phyloP scores from a whole-genome alignment of 2,329 filamentous ascomycete species.

The Ophiostoma quercus region DNA sequence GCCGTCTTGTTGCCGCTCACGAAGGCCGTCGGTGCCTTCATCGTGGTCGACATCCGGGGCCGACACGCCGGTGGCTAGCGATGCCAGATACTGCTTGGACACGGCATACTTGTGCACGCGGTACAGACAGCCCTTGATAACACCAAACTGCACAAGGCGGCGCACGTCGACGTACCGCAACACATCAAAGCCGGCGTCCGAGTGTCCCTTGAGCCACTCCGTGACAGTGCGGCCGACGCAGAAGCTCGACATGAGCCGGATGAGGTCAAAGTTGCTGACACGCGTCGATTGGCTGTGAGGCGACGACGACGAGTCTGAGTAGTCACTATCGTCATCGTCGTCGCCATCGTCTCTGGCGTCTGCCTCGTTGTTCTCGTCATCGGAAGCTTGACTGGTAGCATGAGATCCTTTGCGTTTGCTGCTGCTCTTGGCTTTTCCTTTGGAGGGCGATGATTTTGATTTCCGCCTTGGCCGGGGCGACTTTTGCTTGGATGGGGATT shows the following conservation, averaged over 20 bases:
- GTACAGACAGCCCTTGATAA: conserved; percentile 93
- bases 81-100: conserved; percentile 56
- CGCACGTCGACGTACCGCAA: conserved; percentile 78
- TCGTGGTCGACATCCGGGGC: conserved; percentile 28
- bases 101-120: conserved; percentile 88
- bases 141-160: conserved; percentile 87
- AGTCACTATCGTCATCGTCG: not conserved
- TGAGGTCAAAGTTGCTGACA: conserved; percentile 59
- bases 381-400: not conserved
- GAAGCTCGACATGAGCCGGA: conserved; percentile 81
- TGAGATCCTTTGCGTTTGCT: not conserved
- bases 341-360: not conserved
- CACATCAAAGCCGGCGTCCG: conserved; percentile 58
- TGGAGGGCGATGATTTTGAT: not conserved
- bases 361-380: conserved; percentile 8
- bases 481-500: not conserved
- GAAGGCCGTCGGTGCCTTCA: conserved; percentile 21
- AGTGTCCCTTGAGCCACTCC: conserved; percentile 77
- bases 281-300: conserved; percentile 29
- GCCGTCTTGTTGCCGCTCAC: not conserved
- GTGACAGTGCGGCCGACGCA: conserved; percentile 76
- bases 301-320: not conserved
- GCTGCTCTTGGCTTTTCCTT: not conserved
- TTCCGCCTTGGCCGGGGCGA: not conserved
- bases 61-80: conserved; percentile 51